A percentile compares a stretch with the other conserved stretches of the same genome.
These are phyloP conservation scores for Suillus plorans DNA, from an alignment of 768 basidiomycete genomes.

Conservation along the genomic window DNA sequence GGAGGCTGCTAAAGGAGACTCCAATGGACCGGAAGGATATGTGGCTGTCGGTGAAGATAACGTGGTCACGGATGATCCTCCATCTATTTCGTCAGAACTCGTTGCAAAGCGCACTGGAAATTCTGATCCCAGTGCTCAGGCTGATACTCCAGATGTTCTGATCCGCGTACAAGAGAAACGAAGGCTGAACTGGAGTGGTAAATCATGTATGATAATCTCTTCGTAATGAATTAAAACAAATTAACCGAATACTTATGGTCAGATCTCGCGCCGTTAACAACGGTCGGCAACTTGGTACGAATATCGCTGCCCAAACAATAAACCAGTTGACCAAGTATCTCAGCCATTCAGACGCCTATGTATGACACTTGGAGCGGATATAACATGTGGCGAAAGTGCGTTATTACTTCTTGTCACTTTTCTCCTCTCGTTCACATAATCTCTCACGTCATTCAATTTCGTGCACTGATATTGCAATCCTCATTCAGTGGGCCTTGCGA, in stretches of 20 bases:
- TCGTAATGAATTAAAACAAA: slow-evolving; percentile 34
- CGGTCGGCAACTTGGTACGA: slow-evolving; percentile 89
- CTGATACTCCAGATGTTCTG: slow-evolving; percentile 68
- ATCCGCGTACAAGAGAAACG: slow-evolving; percentile 81
- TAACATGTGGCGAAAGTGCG: slow-evolving; percentile 92
- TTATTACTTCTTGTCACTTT: slow-evolving; percentile 1
- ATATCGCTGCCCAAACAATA: neutral
- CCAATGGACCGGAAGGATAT: slow-evolving; percentile 4
- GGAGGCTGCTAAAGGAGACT: slow-evolving; percentile 34
- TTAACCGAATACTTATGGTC: neutral
- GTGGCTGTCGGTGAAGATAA: slow-evolving; percentile 12
- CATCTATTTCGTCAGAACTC: slow-evolving; percentile 13
- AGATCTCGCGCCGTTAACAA: slow-evolving; percentile 84
- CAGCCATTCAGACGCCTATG: slow-evolving; percentile 94
- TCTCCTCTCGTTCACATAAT: neutral
- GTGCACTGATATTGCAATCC: neutral
- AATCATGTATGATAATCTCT: slow-evolving; percentile 61
- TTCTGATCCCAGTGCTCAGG: slow-evolving; percentile 31
- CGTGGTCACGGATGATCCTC: neutral
- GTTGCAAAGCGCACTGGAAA: slow-evolving; percentile 37
- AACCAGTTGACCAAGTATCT: neutral
- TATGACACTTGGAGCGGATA: slow-evolving; percentile 84
- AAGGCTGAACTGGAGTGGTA: slow-evolving; percentile 80
- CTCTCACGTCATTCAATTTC: slow-evolving; percentile 1
- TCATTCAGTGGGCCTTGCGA: slow-evolving; percentile 84